Base-by-base conservation (phyloP, 106 monocot genomes). In the Dendrobium officinale region DNA sequence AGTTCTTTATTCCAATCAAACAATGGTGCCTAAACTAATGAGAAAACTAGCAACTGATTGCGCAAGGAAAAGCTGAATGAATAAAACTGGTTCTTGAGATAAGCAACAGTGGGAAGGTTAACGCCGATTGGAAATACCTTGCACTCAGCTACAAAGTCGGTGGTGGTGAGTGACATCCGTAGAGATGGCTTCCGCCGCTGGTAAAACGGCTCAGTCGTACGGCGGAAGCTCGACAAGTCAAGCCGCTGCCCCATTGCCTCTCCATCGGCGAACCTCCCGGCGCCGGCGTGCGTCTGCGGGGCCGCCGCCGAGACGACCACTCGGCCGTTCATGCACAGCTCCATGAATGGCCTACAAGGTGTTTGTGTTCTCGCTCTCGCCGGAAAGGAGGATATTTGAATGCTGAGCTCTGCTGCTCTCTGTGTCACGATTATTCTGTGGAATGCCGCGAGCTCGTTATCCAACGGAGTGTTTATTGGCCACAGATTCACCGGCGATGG, bases 161-260 rank as follows among this genome's bases (percentile, higher is more conserved):
- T 45, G 68, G 87, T 87, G 22, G 72, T 72, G n/a, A 85, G 59
- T 73, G 90, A 85, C 93, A 87, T 93, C 54, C 55, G 77, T 5
- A 78, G 78, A 5, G 78, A 11, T 2, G 3, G 22, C 51, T 51
- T 51, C 44, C n/a, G 29, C 17, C 41, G 8, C 58, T 24, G 55
- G 17, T 3, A 4, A 9, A 26, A 3, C 10, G 6, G 55, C 11
- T 49, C 33, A 15, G 29, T 24, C 19, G 15, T 40, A 22, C 31
- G 79, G 73, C 73, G 44, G 73, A 41, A 37, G 72, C 72, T 19
- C 24, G 20, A 18, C 18, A 58, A 58, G 17, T 44, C 78, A 55
- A 82, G 5, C 72, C 77, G 85, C 76, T 33, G 61, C 10, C 92
- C 89, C 86, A 86, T 92, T 73, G 80, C 0, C 80, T 87, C 85